phyloP scores from a whole-genome alignment of 2,329 filamentous ascomycete species.

The Stromatinia cepivora region DNA sequence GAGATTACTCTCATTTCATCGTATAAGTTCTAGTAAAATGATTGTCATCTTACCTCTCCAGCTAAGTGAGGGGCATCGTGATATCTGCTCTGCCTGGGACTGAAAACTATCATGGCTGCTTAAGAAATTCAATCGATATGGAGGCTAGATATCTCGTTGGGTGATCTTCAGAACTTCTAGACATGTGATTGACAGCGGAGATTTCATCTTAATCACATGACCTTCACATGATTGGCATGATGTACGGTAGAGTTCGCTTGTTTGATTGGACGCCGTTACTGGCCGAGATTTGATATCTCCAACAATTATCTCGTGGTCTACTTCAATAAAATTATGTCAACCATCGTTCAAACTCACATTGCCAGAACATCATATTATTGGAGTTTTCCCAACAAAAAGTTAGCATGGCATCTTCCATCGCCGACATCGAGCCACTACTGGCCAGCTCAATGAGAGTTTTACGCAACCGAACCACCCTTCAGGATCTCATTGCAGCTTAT shows the following conservation, averaged over 20 bases:
- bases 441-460: constrained; percentile 17
- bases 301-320: neutral
- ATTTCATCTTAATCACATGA: neutral
- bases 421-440: constrained; percentile 5
- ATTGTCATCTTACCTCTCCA: too few relatives aligned
- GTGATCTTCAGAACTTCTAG: neutral
- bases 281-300: neutral
- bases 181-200: neutral
- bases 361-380: neutral
- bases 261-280: neutral
- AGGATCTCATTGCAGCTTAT: constrained; percentile 22
- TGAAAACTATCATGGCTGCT: too few relatives aligned
- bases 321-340: neutral
- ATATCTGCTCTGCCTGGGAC: too few relatives aligned
- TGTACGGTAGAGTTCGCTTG: neutral
- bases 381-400: neutral
- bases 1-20: too few relatives aligned
- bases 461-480: constrained; percentile 13
- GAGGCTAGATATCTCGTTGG: neutral
- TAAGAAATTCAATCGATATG: too few relatives aligned
- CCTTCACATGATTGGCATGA: neutral
- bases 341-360: neutral
- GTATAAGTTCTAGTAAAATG: too few relatives aligned
- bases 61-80: too few relatives aligned
- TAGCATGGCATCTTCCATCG: neutral